These are phyloP conservation scores for Taiozyma sp. DNA, from an alignment of 1,139 yeast species.

Conservation along the genomic window DNA sequence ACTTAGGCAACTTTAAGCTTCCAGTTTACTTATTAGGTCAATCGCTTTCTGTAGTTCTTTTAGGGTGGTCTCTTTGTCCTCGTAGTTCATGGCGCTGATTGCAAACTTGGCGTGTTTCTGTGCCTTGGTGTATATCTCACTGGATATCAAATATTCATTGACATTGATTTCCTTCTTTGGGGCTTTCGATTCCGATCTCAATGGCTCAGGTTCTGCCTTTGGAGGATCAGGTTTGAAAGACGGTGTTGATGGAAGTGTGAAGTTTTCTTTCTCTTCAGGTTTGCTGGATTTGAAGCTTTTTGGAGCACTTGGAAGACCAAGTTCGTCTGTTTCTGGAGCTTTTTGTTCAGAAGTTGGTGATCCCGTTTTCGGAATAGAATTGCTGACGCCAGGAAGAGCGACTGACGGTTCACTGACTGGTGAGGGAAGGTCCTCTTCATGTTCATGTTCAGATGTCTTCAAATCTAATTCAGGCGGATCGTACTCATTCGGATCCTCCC, in stretches of 20 bases:
- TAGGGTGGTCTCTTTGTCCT: slow-evolving; percentile 79
- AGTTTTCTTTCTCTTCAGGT: background rate
- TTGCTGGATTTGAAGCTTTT: background rate
- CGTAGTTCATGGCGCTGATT: slow-evolving; percentile 89
- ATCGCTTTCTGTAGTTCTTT: slow-evolving; percentile 67
- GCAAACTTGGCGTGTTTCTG: slow-evolving; percentile 92
- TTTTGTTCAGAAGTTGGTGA: slow-evolving; percentile 18
- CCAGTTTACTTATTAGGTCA: slow-evolving; percentile 31
- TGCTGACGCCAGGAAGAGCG: slow-evolving; percentile 31
- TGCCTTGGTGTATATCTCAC: slow-evolving; percentile 60
- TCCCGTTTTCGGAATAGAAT: slow-evolving; percentile 2
- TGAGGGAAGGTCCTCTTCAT: slow-evolving; percentile 3
- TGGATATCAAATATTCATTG: slow-evolving; percentile 46
- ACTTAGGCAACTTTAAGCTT: background rate
- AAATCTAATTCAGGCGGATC: slow-evolving; percentile 27
- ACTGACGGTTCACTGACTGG: background rate
- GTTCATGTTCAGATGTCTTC: background rate
- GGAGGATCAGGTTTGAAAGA: slow-evolving; percentile 1
- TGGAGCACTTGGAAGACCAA: background rate
- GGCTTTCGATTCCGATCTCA: slow-evolving; percentile 2
- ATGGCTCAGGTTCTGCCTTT: background rate
- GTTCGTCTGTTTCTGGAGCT: background rate
- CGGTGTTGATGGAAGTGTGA: slow-evolving; percentile 3
- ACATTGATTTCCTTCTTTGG: slow-evolving; percentile 30
- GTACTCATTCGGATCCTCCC: slow-evolving; percentile 51